These are phyloP conservation scores for Suhomyces prunicola DNA, from an alignment of 805 yeast genomes.

Conservation along the genomic window DNA sequence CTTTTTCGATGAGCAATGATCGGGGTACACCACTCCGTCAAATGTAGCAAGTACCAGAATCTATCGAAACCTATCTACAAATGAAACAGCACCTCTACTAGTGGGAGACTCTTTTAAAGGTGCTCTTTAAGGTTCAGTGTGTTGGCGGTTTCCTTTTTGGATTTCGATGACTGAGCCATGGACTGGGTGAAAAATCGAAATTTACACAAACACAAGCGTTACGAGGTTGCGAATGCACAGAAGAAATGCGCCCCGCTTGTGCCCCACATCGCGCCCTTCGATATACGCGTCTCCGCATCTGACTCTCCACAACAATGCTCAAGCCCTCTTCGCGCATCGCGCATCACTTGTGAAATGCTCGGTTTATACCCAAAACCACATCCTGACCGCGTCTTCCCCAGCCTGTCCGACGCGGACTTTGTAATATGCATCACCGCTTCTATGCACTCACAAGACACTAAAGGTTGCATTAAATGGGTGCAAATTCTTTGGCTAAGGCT, in stretches of 20 bases:
- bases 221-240: not conserved
- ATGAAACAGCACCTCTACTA: no score
- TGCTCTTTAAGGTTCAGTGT: no score
- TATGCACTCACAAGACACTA: no score
- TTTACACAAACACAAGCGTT: not conserved
- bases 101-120: no score
- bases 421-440: no score
- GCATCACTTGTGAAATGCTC: not conserved
- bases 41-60: no score
- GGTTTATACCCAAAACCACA: not conserved
- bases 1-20: not conserved
- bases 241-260: not conserved
- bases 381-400: not conserved
- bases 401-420: not conserved
- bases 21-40: not conserved
- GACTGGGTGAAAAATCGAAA: not conserved
- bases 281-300: not conserved
- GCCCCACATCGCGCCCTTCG: conserved; percentile 2
- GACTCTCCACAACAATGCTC: not conserved
- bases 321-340: not conserved
- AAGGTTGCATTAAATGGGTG: no score
- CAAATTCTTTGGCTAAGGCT: no score
- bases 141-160: no score
- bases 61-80: no score
- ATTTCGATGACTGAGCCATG: no score